These are phyloP conservation scores for Talaromyces proteolyticus DNA, from an alignment of 495 filamentous ascomycete genomes.

Conservation along the genomic window DNA sequence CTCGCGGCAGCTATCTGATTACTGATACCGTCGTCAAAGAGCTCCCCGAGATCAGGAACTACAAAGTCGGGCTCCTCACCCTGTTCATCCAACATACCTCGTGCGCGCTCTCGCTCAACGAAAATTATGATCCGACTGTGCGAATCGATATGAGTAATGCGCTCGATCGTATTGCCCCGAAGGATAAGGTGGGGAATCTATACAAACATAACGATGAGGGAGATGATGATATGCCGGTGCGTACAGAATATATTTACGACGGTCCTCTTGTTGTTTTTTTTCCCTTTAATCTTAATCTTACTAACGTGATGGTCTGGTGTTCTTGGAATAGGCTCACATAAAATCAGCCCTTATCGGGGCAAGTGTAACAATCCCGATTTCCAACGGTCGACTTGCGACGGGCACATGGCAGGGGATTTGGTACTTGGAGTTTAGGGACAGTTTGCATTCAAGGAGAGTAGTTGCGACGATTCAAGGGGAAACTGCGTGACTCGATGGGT, in stretches of 20 bases:
- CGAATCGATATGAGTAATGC: conserved; percentile 88
- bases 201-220: conserved; percentile 92
- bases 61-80: conserved; percentile 82
- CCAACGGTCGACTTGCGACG: conserved; percentile 68
- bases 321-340: conserved; percentile 87
- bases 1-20: conserved; percentile 85
- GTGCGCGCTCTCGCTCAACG: conserved; percentile 81
- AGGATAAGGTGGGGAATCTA: conserved; percentile 63
- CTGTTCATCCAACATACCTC: conserved; percentile 90
- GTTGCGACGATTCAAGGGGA: conserved; percentile 95
- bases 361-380: conserved; percentile 83
- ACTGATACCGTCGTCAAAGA: conserved; percentile 62
- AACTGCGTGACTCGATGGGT: conserved; percentile 46
- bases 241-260: neutral
- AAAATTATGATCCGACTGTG: conserved; percentile 88
- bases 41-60: conserved; percentile 68
- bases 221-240: conserved; percentile 80
- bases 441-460: conserved; percentile 69
- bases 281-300: too few species aligned
- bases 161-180: conserved; percentile 79
- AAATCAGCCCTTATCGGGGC: conserved; percentile 87
- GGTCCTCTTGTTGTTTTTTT: neutral
- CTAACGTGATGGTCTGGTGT: too few species aligned
- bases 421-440: conserved; percentile 85
- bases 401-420: conserved; percentile 82